phyloP scores from a whole-genome alignment of 257 asterid genomes.

The Striga asiatica region DNA sequence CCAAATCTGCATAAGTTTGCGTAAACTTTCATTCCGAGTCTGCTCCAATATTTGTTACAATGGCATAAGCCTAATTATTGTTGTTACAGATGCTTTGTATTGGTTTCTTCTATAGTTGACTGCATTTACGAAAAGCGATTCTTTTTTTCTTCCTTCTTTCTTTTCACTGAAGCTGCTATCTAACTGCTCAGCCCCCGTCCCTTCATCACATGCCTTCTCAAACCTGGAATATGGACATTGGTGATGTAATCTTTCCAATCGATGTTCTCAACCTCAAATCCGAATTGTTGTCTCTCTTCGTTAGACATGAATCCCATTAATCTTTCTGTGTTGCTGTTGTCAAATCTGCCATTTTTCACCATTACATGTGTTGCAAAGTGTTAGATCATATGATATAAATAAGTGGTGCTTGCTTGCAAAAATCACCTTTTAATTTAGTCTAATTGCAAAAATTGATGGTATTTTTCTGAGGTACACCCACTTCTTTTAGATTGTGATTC shows the following conservation, averaged over 20 bases:
- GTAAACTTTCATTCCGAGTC: background rate
- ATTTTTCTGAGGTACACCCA: too few relatives aligned
- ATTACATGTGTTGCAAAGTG: background rate
- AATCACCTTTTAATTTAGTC: background rate
- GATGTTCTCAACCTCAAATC: conserved; percentile 70
- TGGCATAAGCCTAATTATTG: background rate
- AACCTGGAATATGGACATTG: conserved; percentile 84
- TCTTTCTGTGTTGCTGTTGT: conserved; percentile 70
- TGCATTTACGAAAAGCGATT: conserved; percentile 19
- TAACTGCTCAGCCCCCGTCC: conserved; percentile 54
- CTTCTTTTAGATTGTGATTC: too few relatives aligned
- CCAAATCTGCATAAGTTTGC: background rate
- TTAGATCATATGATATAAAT: too few relatives aligned
- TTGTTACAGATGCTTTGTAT: conserved; percentile 3
- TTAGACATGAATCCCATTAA: conserved; percentile 67
- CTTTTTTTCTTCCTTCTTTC: background rate
- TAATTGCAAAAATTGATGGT: too few relatives aligned
- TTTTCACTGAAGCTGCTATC: conserved; percentile 14
- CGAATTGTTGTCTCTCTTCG: conserved; percentile 65
- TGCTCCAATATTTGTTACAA: background rate
- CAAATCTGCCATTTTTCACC: conserved; percentile 47
- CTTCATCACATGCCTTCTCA: conserved; percentile 91
- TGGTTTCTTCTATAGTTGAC: conserved; percentile 4
- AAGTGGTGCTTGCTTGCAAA: background rate
- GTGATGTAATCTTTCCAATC: conserved; percentile 87